Percentiles rank a stretch among this genome's conserved stretches.
Evolutionary conservation across 371 early-diverging fungal species (phyloP).

Genomic region (Saksenaea oblongispora): DNA sequence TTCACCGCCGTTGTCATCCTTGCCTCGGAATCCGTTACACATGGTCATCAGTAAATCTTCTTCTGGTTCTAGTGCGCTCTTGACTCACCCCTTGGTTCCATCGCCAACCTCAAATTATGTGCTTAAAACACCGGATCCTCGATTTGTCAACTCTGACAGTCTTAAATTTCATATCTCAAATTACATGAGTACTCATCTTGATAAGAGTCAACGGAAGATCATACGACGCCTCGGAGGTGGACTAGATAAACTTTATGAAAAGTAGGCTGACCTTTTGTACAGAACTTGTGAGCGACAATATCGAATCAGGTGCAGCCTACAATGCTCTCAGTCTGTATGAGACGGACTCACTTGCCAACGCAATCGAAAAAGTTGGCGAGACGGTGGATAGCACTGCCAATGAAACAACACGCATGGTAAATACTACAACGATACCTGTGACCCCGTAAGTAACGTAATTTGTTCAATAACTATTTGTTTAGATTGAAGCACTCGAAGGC

Average conservation of each 20-base stretch:
- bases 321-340: conserved; percentile 88
- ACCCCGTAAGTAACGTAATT: neutral
- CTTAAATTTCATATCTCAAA: conserved; percentile 65
- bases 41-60: conserved; percentile 7
- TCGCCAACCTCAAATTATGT: conserved; percentile 50
- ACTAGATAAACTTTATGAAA: neutral
- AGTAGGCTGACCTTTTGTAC: neutral
- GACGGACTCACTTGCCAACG: conserved; percentile 56
- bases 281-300: conserved; percentile 58
- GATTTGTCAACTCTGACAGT: conserved; percentile 67
- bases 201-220: conserved; percentile 56
- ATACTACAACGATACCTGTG: neutral
- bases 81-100: conserved; percentile 25
- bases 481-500: conserved; percentile 60
- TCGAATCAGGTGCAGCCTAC: conserved; percentile 83
- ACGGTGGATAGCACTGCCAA: conserved; percentile 76
- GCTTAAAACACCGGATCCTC: conserved; percentile 61
- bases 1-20: conserved; percentile 55
- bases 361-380: conserved; percentile 81
- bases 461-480: neutral
- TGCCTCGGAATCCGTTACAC: conserved; percentile 62
- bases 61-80: neutral
- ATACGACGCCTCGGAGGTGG: conserved; percentile 56
- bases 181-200: conserved; percentile 56
- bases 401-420: conserved; percentile 62